Conservation (phyloP, 2,329 filamentous ascomycete genomes). For the Pseudogymnoascus sp. region DNA sequence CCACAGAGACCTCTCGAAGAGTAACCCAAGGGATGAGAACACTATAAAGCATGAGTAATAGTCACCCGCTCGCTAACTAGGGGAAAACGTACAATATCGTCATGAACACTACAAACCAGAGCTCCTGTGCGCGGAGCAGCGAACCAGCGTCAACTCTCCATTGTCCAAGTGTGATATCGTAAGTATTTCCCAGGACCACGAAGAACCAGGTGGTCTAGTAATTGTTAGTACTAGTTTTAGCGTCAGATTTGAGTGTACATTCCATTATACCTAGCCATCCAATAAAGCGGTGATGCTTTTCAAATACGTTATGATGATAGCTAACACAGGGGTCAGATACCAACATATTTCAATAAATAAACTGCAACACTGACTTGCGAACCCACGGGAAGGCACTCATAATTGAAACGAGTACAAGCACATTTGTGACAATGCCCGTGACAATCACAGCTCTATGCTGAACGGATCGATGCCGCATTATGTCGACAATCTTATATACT, state of each 20-base stretch:
- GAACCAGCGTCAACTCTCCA: constrained; percentile 30
- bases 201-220: constrained; percentile 32
- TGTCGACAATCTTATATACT: constrained; percentile 32
- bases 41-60: constrained; percentile 22
- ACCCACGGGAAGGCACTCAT: constrained; percentile 35
- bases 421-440: constrained; percentile 32
- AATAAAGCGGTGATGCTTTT: constrained; percentile 35
- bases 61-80: not conserved
- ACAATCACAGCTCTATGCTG: constrained; percentile 31
- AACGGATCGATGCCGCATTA: constrained; percentile 26
- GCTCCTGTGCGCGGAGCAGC: constrained; percentile 30
- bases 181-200: constrained; percentile 32
- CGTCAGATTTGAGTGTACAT: constrained; percentile 13
- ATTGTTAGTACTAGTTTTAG: constrained; percentile 11
- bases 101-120: constrained; percentile 36
- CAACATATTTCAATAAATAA: not conserved
- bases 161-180: constrained; percentile 29
- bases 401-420: constrained; percentile 31
- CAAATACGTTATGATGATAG: constrained; percentile 35
- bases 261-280: constrained; percentile 34
- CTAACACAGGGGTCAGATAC: constrained; percentile 21
- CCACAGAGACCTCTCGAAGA: constrained; percentile 32
- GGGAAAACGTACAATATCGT: constrained; percentile 30
- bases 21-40: constrained; percentile 34
- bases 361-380: constrained; percentile 29